Percentiles rank a stretch among this genome's conserved stretches.
These are phyloP conservation scores for Colletotrichum graminicola DNA, from an alignment of 2,329 filamentous ascomycete genomes.

Conservation along the genomic window DNA sequence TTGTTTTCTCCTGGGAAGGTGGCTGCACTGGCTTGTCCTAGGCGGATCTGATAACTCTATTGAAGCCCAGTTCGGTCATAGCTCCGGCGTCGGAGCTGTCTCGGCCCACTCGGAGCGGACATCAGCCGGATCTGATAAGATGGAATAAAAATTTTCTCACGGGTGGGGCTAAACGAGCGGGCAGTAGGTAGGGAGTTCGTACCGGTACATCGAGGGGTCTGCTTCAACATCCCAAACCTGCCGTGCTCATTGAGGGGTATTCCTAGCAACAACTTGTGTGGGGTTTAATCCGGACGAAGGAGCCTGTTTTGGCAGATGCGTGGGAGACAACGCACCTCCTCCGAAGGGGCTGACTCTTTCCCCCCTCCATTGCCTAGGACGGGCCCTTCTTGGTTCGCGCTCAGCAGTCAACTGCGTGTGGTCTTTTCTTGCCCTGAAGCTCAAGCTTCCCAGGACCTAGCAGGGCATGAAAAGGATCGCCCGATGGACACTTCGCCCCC, in stretches of 20 bases:
- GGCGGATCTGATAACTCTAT: constrained; percentile 56
- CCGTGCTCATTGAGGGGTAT: constrained; percentile 7
- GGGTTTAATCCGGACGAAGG: constrained; percentile 29
- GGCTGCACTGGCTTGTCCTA: constrained; percentile 23
- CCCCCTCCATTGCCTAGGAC: constrained; percentile 7
- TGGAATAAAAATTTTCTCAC: constrained; percentile 23
- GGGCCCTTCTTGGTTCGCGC: not conserved
- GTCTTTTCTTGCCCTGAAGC: not conserved
- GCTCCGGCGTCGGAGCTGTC: constrained; percentile 21
- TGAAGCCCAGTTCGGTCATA: constrained; percentile 23
- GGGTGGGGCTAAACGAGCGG: not conserved
- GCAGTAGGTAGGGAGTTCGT: not conserved
- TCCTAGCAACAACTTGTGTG: constrained; percentile 10
- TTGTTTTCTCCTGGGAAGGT: constrained; percentile 26
- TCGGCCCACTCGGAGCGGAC: not conserved
- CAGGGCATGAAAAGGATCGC: not conserved
- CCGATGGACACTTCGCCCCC: not conserved
- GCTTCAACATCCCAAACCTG: constrained; percentile 8
- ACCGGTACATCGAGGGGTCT: not conserved
- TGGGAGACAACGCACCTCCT: constrained; percentile 2
- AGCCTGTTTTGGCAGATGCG: constrained; percentile 23
- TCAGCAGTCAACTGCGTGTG: not conserved
- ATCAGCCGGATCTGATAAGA: constrained; percentile 37
- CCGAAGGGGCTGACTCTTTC: constrained; percentile 27
- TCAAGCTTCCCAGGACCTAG: constrained; percentile 17